phyloP scores from a whole-genome alignment of 257 asterid species.

The Solanum pinnatisectum region DNA sequence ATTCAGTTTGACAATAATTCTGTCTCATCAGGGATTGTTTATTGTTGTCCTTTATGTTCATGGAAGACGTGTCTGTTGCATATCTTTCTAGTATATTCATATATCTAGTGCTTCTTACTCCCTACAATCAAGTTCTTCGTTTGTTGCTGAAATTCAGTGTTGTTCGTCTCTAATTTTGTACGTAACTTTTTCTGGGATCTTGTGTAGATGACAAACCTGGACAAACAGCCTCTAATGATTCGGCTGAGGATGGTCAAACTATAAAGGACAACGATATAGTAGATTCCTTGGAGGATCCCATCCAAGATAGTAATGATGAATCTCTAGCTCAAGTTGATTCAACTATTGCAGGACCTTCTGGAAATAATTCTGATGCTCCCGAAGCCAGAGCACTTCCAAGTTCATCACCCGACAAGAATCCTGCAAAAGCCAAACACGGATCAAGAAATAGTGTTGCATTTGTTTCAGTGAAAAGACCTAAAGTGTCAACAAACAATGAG shows the following conservation, averaged over 20 bases:
- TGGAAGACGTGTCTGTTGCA: background rate
- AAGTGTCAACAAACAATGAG: conserved; percentile 20
- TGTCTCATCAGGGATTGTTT: background rate
- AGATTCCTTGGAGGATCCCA: background rate
- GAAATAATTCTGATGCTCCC: background rate
- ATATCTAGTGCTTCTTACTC: background rate
- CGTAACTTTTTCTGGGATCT: background rate
- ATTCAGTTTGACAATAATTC: background rate
- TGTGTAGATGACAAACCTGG: conserved; percentile 32
- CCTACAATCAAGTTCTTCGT: background rate
- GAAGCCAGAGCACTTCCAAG: conserved; percentile 6
- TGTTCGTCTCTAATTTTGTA: background rate
- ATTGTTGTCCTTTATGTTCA: background rate
- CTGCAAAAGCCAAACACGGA: conserved; percentile 14
- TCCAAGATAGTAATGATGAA: conserved; percentile 13
- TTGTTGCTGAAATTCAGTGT: background rate
- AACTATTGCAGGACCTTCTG: conserved; percentile 6
- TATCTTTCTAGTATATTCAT: background rate
- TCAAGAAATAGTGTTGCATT: conserved; percentile 55
- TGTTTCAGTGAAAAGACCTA: conserved; percentile 42
- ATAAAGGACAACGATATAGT: background rate
- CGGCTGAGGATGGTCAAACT: conserved; percentile 3
- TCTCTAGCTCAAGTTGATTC: conserved; percentile 7
- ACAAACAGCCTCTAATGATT: conserved; percentile 5
- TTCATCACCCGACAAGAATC: conserved; percentile 4